Conservation (phyloP, 805 yeast genomes). For the Metschnikowia noctiluminum region DNA sequence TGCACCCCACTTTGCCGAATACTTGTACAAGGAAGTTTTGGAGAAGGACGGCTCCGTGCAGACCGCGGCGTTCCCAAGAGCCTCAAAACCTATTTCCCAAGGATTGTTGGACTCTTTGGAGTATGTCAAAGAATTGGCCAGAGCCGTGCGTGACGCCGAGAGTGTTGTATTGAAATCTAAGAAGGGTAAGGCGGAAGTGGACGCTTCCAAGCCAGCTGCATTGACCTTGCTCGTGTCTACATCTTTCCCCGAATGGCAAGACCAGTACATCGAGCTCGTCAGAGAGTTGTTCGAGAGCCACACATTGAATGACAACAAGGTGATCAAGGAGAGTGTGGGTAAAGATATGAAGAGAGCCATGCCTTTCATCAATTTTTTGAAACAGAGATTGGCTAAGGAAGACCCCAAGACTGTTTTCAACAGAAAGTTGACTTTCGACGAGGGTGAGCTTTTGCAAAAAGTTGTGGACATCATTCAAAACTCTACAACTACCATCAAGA, state of each 20-base stretch:
- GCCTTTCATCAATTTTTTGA: slow-evolving; percentile 89
- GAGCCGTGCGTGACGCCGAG: slow-evolving; percentile 91
- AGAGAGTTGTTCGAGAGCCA: slow-evolving; percentile 68
- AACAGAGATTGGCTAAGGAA: slow-evolving; percentile 72
- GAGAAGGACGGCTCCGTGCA: slow-evolving; percentile 67
- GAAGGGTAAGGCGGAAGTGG: slow-evolving; percentile 82
- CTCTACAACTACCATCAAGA: slow-evolving; percentile 55
- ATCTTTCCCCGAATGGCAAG: slow-evolving; percentile 75
- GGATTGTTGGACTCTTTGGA: slow-evolving; percentile 64
- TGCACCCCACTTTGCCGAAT: slow-evolving; percentile 95
- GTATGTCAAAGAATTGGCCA: slow-evolving; percentile 73
- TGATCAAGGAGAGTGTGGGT: slow-evolving; percentile 63
- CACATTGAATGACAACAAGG: slow-evolving; percentile 60
- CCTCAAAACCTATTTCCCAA: slow-evolving; percentile 61
- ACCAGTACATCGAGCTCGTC: slow-evolving; percentile 60
- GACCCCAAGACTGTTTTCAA: slow-evolving; percentile 78
- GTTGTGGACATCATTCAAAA: slow-evolving; percentile 55
- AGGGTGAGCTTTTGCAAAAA: slow-evolving; percentile 59
- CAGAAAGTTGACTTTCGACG: slow-evolving; percentile 83
- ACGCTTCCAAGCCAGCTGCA: slow-evolving; percentile 66
- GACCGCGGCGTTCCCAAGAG: slow-evolving; percentile 75
- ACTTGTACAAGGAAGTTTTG: slow-evolving; percentile 78
- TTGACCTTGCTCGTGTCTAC: slow-evolving; percentile 71
- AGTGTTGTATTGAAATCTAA: slow-evolving; percentile 74
- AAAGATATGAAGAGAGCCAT: slow-evolving; percentile 96